A percentile compares a stretch with the other conserved stretches of the same genome.
Evolutionary conservation across 257 asterid genomes (phyloP).

Genomic region (Perilla frutescens): DNA sequence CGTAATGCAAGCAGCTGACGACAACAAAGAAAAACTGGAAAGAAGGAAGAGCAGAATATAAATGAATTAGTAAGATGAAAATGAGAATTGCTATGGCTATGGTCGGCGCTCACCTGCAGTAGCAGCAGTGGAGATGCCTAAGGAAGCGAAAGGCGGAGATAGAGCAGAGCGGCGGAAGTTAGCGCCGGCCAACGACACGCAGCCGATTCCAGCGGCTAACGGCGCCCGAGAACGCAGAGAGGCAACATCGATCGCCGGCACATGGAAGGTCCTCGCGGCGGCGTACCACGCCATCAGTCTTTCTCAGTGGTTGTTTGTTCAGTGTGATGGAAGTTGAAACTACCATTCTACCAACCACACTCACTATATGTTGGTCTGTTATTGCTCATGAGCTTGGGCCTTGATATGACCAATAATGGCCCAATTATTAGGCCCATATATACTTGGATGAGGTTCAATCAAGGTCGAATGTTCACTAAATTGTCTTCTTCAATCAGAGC

Average conservation of each 20-base stretch:
- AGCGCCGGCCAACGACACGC: conserved; percentile 63
- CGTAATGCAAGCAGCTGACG: conserved; percentile 17
- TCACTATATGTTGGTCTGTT: neutral
- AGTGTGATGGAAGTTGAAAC: neutral
- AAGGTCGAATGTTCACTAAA: too few relatives aligned
- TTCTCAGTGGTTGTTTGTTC: neutral
- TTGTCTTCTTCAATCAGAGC: too few relatives aligned
- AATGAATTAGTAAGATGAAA: neutral
- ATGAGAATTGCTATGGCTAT: neutral
- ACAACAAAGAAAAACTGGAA: neutral
- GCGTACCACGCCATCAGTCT: conserved; percentile 74
- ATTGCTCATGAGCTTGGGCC: neutral
- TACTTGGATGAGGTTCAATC: too few relatives aligned
- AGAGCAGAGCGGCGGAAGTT: conserved; percentile 50
- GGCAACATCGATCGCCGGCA: conserved; percentile 68
- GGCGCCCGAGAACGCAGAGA: conserved; percentile 61
- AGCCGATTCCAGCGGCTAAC: conserved; percentile 56
- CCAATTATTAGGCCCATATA: conserved; percentile 11
- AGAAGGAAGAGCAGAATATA: neutral
- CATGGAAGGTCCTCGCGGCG: conserved; percentile 72
- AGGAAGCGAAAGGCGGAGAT: conserved; percentile 70
- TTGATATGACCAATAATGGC: neutral
- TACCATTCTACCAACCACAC: neutral
- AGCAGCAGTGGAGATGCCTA: conserved; percentile 61
- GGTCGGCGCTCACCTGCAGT: conserved; percentile 38